Evolutionary conservation across 768 basidiomycete genomes (phyloP), one percentile per base, ranked within the genome.

Genomic region (Rhodotorula paludigena): DNA sequence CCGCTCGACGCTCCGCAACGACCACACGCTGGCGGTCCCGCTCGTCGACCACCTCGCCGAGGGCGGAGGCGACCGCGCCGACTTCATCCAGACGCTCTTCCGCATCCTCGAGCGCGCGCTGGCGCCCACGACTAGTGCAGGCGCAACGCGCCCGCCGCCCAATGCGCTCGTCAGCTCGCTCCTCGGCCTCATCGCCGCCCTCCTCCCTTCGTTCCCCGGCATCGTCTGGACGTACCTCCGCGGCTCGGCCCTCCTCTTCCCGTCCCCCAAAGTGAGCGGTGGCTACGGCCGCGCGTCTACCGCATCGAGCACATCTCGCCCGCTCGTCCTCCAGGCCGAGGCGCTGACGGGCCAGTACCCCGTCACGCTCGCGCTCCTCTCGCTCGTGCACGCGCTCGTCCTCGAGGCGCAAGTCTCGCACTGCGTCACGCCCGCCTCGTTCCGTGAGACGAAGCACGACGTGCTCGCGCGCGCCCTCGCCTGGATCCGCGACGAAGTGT

Each of bases 141-240:
- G n/a, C 44, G 23, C 23, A 33, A 9, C 23, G 39, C 65, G 58
- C 12, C n/a, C 47, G 56, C 47, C n/a, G 47, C 45, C 58, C 21
- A 58, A 48, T 5, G 33, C 56, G 14, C 63, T 72, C 55, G 63
- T 72, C 35, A 57, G 59, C 44, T 67, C 68, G 16, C 85, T 89
- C 8, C 84, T 94, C 80, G 88, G 86, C 60, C 86, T 93, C 20
- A 83, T 94, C 28, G 83, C 89, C 8, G 87, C 87, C 0, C 82
- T 93, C 38, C 82, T 92, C 42, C 89, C 88, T 1, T 82, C 81
- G 52, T 87, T 87, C 74, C 88, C 89, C n/a, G 85, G 85, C 71
- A 84, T 88, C 4, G 89, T 93, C 32, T 94, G 91, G 92, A 81
- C 91, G 16, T 92, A 89, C 74, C 84, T 93, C 28, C 86, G 90